phyloP scores from a whole-genome alignment of 2,329 filamentous ascomycete species.

The Calonectria montana region DNA sequence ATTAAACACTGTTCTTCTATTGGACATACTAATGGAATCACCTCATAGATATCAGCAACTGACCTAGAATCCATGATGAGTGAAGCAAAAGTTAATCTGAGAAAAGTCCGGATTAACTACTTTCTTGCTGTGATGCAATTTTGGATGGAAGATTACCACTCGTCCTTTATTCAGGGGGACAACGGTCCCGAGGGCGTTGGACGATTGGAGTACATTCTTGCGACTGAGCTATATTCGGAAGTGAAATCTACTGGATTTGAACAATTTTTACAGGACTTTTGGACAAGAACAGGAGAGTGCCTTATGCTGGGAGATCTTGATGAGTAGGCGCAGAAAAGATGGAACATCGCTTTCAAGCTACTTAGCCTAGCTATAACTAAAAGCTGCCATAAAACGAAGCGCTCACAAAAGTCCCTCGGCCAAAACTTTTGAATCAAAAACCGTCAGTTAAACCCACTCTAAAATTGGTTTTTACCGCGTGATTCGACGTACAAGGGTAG shows the following conservation, averaged over 20 bases:
- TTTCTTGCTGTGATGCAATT: neutral
- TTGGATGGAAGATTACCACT: neutral
- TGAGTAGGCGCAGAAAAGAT: neutral
- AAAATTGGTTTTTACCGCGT: neutral
- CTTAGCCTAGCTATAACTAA: too few species aligned
- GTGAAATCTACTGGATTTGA: neutral
- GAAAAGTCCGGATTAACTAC: neutral
- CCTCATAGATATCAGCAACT: neutral
- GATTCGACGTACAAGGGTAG: conserved; percentile 50
- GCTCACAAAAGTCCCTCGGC: too few species aligned
- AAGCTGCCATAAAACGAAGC: too few species aligned
- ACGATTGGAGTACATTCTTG: neutral
- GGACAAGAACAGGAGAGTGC: neutral
- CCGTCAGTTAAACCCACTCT: neutral
- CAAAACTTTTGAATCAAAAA: conserved; percentile 37
- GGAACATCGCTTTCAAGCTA: too few species aligned
- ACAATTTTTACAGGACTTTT: neutral
- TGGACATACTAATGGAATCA: neutral
- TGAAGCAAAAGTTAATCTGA: neutral
- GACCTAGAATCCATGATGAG: neutral
- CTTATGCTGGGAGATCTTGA: neutral
- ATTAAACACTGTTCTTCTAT: neutral
- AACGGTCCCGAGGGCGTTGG: neutral
- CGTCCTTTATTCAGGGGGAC: neutral
- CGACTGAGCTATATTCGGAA: neutral